Percentiles rank a stretch among this genome's conserved stretches.
Evolutionary conservation across 371 early-diverging fungal species (phyloP).

Genomic region (Batrachochytrium dendrobatidis): DNA sequence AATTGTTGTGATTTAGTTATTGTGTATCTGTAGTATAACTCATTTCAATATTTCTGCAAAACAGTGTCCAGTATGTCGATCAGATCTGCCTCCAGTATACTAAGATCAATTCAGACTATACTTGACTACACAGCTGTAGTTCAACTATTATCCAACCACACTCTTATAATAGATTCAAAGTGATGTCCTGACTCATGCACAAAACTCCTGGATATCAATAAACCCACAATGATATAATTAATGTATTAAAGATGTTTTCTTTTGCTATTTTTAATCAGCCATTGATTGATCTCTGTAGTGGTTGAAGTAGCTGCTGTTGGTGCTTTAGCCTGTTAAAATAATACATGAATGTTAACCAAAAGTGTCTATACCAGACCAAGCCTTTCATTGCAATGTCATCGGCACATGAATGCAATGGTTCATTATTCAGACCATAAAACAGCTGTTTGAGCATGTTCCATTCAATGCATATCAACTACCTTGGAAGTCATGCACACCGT

Average conservation of each 20-base stretch:
- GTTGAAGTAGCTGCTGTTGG: conserved; percentile 8
- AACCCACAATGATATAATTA: no score
- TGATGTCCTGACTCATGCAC: not conserved
- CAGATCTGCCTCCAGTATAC: not conserved
- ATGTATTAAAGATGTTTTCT: conserved; percentile 24
- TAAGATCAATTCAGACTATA: not conserved
- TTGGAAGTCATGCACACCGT: conserved; percentile 40
- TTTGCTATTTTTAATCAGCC: conserved; percentile 21
- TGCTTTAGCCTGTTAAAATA: not conserved
- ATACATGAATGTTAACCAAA: not conserved
- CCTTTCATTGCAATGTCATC: not conserved
- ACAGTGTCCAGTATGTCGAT: not conserved
- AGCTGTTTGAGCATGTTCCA: not conserved
- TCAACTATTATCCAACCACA: not conserved
- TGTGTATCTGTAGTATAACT: not conserved
- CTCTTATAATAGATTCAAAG: not conserved
- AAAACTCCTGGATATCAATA: not conserved
- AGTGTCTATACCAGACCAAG: not conserved
- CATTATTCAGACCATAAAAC: not conserved
- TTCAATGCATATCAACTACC: conserved; percentile 1
- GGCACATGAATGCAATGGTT: not conserved
- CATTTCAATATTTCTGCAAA: not conserved
- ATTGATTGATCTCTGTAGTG: conserved; percentile 23
- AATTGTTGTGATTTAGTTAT: not conserved
- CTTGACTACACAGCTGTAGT: not conserved